Base-by-base conservation (phyloP, 495 filamentous ascomycete genomes). In the Penicillium arizonense region DNA sequence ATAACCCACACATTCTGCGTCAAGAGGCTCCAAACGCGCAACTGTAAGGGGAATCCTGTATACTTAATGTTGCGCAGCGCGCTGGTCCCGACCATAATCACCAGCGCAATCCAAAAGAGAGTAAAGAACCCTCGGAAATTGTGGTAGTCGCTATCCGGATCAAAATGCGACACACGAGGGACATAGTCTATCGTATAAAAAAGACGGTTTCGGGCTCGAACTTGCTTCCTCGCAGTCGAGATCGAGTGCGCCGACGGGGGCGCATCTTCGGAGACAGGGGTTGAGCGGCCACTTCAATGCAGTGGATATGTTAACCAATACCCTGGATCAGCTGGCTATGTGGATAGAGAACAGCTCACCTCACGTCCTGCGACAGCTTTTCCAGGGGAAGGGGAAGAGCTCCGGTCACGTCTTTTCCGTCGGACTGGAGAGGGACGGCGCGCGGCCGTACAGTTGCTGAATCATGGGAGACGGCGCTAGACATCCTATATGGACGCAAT, bases 101-200 rank as follows among this genome's bases (percentile, higher is more conserved):
- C 88, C 50, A 98, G 74, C 5, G 88, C 90, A 43, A 98, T 92
- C 94, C 94, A 98, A 72, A 97, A 98, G 37, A 98, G 80, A 38
- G 91, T 87, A 70, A 96, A 98, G 80, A 98, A 98, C 55, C 94
- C 94, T 56, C 91, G 84, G 70, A 98, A 98, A 61, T 98, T 89
- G 51, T 85, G 84, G 58, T 97, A 95, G 60, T 96, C 90, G 73
- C 88, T 93, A 44, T 82, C 80, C 12, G 90, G 90, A 69, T 98
- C 94, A 70, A 98, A 97, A 68, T 98, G 93, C 8, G 93, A 97
- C 14, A 97, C 89, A 30, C 94, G 85, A n/a, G 87, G 86, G 10
- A 89, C 82, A 74, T 92, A 98, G 63, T 96, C 87, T 60, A 96
- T 89, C 6, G 90, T 96, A n/a, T 96, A 94, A 67, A 98, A 98